Conservation (phyloP, 169 alveolate genomes). For the Cyclospora cayetanensis region DNA sequence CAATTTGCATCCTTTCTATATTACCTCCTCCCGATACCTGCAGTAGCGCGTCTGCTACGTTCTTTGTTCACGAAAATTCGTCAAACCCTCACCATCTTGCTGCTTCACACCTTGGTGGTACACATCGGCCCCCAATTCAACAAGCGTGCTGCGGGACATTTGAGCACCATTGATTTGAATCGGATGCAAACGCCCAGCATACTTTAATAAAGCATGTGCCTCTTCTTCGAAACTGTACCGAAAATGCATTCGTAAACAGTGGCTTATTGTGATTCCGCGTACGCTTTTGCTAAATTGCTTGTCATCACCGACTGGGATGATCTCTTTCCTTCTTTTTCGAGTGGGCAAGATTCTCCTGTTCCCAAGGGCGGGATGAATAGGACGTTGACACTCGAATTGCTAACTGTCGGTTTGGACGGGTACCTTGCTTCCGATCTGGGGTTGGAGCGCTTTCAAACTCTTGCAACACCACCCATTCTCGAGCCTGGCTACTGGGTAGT, state of each 20-base stretch:
- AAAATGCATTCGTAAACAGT: neutral
- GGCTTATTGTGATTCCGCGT: neutral
- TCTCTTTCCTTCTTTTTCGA: neutral
- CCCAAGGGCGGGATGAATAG: neutral
- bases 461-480: slow-evolving; percentile 16
- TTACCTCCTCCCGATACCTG: slow-evolving; percentile 22
- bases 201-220: neutral
- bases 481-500: neutral
- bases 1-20: neutral
- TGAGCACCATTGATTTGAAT: neutral
- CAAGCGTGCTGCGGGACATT: neutral
- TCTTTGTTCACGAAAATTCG: neutral
- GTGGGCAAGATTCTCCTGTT: slow-evolving; percentile 1
- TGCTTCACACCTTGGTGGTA: neutral
- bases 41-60: neutral
- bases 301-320: slow-evolving; percentile 36
- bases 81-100: neutral
- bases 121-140: slow-evolving; percentile 32
- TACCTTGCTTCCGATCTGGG: slow-evolving; percentile 40
- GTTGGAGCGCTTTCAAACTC: neutral
- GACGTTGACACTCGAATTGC: neutral
- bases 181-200: neutral
- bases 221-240: slow-evolving; percentile 24
- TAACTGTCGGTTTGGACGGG: neutral
- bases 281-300: slow-evolving; percentile 16